A percentile compares a stretch with the other conserved stretches of the same genome.
Evolutionary conservation across 176 grass and related monocot species (phyloP).

Genomic region (Aegilops umbellulata): DNA sequence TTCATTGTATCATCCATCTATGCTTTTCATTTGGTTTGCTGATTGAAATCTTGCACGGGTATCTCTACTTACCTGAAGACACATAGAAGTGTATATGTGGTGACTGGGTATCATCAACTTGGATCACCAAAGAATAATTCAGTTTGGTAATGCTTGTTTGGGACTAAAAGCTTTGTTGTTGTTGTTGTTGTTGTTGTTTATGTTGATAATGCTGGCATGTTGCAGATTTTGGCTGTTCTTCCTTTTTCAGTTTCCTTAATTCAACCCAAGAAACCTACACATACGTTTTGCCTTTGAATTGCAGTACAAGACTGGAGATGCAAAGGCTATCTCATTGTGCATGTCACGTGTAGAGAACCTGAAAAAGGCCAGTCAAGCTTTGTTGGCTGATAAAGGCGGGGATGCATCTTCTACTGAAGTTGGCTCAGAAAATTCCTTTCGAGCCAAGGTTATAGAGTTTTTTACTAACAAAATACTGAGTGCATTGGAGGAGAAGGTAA

Average conservation of each 20-base stretch:
- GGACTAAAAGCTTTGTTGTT: too few relatives aligned
- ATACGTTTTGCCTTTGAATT: conserved; percentile 64
- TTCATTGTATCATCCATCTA: neutral
- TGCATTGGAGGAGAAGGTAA: conserved; percentile 95
- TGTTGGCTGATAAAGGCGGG: neutral
- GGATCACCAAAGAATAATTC: neutral
- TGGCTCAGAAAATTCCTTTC: conserved; percentile 33
- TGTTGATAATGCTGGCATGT: neutral
- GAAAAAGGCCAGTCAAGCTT: neutral
- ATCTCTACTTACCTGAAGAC: neutral
- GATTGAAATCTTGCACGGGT: neutral
- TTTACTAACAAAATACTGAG: conserved; percentile 53
- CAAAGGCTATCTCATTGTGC: conserved; percentile 55
- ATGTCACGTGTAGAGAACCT: conserved; percentile 40
- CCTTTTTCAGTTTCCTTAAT: conserved; percentile 41
- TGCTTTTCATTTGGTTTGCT: neutral
- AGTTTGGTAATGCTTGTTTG: neutral
- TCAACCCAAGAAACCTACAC: conserved; percentile 59
- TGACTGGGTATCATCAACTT: neutral
- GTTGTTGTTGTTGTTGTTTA: too few relatives aligned
- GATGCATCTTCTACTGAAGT: conserved; percentile 33
- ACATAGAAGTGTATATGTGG: neutral
- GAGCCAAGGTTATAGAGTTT: conserved; percentile 58
- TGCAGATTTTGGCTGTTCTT: neutral
- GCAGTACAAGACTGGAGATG: conserved; percentile 43